These are phyloP conservation scores for Alternaria conjuncta DNA, from an alignment of 2,329 filamentous ascomycete species.

Conservation along the genomic window DNA sequence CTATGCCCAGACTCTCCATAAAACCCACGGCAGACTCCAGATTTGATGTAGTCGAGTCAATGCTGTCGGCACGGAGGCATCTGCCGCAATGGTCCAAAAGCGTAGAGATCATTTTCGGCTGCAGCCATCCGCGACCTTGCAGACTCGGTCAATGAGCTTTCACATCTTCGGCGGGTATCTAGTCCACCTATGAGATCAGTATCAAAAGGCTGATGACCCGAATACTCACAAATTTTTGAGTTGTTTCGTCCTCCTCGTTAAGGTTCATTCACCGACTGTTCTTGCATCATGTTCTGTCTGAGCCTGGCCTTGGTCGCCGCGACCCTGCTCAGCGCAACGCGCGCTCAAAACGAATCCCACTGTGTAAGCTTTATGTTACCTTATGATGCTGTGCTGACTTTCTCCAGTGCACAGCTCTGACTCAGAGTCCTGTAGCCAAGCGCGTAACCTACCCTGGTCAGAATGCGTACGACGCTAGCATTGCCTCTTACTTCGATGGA, in stretches of 20 bases:
- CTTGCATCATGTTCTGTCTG: background rate
- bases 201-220: background rate
- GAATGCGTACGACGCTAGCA: background rate
- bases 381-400: background rate
- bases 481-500: slow-evolving; percentile 4
- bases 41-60: background rate
- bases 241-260: background rate
- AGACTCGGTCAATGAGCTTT: background rate
- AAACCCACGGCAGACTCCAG: background rate
- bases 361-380: background rate
- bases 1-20: background rate
- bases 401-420: background rate
- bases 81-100: background rate
- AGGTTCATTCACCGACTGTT: background rate
- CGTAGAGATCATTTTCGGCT: background rate
- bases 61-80: background rate
- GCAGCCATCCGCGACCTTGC: background rate
- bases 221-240: background rate
- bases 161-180: background rate
- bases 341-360: background rate
- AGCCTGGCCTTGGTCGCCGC: background rate
- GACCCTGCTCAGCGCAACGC: background rate
- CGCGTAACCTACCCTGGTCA: slow-evolving; percentile 4
- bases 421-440: background rate
- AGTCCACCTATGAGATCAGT: background rate